Evolutionary conservation across 1,284 basidiomycete species (phyloP), one percentile per base, ranked within the genome.

Genomic region (Calocybe gambosa): DNA sequence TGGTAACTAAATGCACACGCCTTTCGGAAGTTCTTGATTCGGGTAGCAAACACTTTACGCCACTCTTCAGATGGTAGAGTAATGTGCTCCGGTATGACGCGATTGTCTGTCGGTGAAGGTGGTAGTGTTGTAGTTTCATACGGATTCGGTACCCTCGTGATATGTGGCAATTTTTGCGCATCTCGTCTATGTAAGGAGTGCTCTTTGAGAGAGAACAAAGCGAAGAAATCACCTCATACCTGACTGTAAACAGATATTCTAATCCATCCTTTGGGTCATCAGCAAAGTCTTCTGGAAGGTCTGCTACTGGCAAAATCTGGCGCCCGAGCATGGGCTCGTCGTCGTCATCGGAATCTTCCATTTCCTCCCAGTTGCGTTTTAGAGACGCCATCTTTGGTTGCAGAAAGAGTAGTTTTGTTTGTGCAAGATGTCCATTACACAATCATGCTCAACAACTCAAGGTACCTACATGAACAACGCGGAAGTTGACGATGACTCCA

Each of bases 241-340:
- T 75, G 42, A 91, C 88, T 43, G 79, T 79, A 62, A 89, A 89
- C 28, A 91, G 69, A 61, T 91, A 91, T 58, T 91, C 75, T 72
- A 85, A 56, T 1, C 89, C 88, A 62, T 91, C 82, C 57, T 66
- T 62, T 0, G 88, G 88, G 43, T 73, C 73, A 19, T 73, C 79
- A 50, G 77, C 65, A 59, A 82, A 90, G 56, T 80, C 68, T 16
- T 67, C 61, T 25, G 85, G 83, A 41, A 89, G 73, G 57, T 80
- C 74, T 31, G 87, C 86, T 18, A 89, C 83, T 16, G 86, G 86
- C 3, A 89, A 69, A 12, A 75, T 84, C 62, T 88, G 85, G 50
- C 62, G 73, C 42, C 80, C 82, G 42, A 74, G 73, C 12, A 69
- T 60, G 15, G 71, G 65, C 34, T 77, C 74, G 0, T 82, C 81